phyloP scores from a whole-genome alignment of 2,329 filamentous ascomycete species.

The Neopestalotiopsis clavispora region DNA sequence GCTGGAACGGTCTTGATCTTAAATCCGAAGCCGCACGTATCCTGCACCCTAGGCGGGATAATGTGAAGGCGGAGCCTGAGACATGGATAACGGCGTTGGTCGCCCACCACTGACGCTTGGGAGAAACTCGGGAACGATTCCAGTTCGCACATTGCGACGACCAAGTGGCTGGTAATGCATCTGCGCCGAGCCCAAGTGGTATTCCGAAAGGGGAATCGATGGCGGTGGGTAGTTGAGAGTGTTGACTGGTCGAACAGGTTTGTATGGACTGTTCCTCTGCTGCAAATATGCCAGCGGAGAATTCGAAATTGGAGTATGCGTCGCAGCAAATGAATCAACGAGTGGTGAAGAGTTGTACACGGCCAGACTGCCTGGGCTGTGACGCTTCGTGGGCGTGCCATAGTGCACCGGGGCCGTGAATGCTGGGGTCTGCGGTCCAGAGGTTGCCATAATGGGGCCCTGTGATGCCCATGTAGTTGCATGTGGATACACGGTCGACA shows the following conservation, averaged over 20 bases:
- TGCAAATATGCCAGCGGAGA: slow-evolving; percentile 89
- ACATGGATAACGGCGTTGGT: slow-evolving; percentile 18
- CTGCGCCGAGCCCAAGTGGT: slow-evolving; percentile 70
- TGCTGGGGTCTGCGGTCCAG: slow-evolving; percentile 37
- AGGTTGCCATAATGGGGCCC: slow-evolving; percentile 35
- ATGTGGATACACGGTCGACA: slow-evolving; percentile 76
- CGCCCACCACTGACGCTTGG: slow-evolving; percentile 27
- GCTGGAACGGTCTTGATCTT: too few species aligned
- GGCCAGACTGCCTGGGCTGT: slow-evolving; percentile 55
- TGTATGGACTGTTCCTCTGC: slow-evolving; percentile 90
- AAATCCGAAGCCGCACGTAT: neutral
- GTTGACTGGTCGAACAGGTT: slow-evolving; percentile 86
- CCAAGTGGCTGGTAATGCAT: slow-evolving; percentile 86
- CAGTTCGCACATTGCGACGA: slow-evolving; percentile 70
- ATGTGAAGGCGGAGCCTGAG: slow-evolving; percentile 15
- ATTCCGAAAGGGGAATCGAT: slow-evolving; percentile 77
- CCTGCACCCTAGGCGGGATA: slow-evolving; percentile 15
- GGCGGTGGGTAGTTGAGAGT: slow-evolving; percentile 90
- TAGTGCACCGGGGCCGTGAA: slow-evolving; percentile 41
- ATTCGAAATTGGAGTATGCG: slow-evolving; percentile 71
- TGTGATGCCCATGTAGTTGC: slow-evolving; percentile 48
- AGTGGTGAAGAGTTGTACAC: slow-evolving; percentile 71
- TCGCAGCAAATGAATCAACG: slow-evolving; percentile 61
- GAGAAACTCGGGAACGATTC: slow-evolving; percentile 70
- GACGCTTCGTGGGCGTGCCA: slow-evolving; percentile 57